These are phyloP conservation scores for Triticum urartu DNA, from an alignment of 176 grass and related monocot species.

Conservation along the genomic window DNA sequence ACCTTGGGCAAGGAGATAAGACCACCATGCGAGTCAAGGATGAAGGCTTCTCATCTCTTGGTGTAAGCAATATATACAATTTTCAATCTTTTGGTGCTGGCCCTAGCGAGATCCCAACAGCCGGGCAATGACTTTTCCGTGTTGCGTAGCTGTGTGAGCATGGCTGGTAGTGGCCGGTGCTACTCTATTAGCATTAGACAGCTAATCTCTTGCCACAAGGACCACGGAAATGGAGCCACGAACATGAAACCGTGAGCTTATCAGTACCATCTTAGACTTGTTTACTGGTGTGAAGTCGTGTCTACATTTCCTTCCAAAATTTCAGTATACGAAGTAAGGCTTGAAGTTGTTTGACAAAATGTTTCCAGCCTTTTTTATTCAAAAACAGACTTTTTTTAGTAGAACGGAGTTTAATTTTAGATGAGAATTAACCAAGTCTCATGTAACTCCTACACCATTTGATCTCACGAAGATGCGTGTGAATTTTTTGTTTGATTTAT, in stretches of 20 bases:
- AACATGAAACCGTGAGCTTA: slow-evolving; percentile 27
- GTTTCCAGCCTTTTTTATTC: too few relatives aligned
- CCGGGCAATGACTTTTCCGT: not conserved
- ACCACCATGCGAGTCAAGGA: slow-evolving; percentile 19
- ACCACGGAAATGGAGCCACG: not conserved
- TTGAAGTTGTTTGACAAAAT: too few relatives aligned
- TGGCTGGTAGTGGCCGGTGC: not conserved
- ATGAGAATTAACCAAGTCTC: too few relatives aligned
- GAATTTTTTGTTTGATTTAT: too few relatives aligned
- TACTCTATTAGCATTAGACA: not conserved
- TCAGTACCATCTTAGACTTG: not conserved
- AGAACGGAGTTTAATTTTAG: too few relatives aligned
- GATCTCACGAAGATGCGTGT: too few relatives aligned
- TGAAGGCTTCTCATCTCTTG: not conserved
- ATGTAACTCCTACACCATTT: too few relatives aligned
- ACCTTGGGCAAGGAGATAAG: slow-evolving; percentile 6
- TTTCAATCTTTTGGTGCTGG: slow-evolving; percentile 12
- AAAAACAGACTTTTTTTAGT: too few relatives aligned
- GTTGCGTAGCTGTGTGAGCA: not conserved
- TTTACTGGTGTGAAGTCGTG: not conserved
- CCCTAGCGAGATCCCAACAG: not conserved
- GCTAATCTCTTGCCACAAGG: not conserved
- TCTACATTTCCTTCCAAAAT: too few relatives aligned
- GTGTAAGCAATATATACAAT: not conserved
- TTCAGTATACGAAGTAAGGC: too few relatives aligned